Base-by-base conservation (phyloP, 2,329 filamentous ascomycete species). In the Aspergillus japonicus region DNA sequence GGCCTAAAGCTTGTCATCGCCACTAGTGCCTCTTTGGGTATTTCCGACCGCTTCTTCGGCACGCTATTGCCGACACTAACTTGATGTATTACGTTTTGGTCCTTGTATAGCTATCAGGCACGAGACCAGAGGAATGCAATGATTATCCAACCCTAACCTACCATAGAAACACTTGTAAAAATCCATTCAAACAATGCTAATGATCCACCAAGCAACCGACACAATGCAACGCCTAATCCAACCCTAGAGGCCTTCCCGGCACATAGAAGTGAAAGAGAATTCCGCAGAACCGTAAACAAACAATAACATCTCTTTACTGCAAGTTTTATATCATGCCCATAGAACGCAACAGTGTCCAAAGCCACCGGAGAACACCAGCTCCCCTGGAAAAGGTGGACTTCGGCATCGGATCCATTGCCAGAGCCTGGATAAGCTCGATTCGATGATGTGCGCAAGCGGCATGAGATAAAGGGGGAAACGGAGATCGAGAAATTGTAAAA, bases 1-100 rank as follows among this genome's bases (percentile, higher is more conserved):
- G 42, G 21, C 53, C 53, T 47, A 47, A 55, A 55, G 53, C 53
- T 55, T 55, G 50, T 52, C 56, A 54, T 58, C 50, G 26, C 39
- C 56, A 47, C 56, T 58, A 58, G 26, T 47, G 47, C 60, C 56
- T 19, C n/a, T 62, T 61, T 44, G 26, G 58, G 47, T n/a, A 29
- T 50, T 51, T 57, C 56, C 57, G 42, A 51, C 49, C 44, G n/a
- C 24, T 48, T 11, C 5, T 44, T 33, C 47, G 44, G 42, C 23
- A 29, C 48, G 39, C 29, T 7, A 10, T 53, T 35, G 50, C 50
- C 49, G 49, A 51, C 24, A 54, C 8, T 21, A 21, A 21, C 21
- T 21, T 16, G 31, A 12, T 47, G 21, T 44, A 14, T 47, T 19
- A 54, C 33, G 4, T 12, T 16, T 29, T 29, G 7, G 26, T 29